Evolutionary conservation across 345 rosid genomes (phyloP), one percentile per base, ranked within the genome.

Genomic region (Lepidium sativum): DNA sequence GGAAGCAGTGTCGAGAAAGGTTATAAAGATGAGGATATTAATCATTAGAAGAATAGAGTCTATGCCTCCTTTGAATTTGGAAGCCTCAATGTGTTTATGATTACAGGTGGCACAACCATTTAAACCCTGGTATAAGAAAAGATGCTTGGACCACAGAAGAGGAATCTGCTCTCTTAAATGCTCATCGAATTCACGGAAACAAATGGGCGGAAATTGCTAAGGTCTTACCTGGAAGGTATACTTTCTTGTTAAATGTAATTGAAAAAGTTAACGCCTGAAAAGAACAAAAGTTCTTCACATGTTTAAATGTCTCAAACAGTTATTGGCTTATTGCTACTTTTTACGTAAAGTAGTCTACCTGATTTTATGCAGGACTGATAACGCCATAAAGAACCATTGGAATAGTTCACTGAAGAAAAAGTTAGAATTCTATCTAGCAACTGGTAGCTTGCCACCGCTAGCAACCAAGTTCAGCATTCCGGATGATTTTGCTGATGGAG

Each of bases 1-100:
- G 99, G 70, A 94, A 94, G 77, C 99, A 94, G 67, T 94, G 99
- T 70, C 80, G 97, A 57, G 99, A 94, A 75, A 94, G 97, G 99
- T 90, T 72, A 71, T 18, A 51, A 65, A 17, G 44, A 49, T 57
- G 38, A 50, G 29, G 21, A 32, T 33, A 20, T 33, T 18, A 12
- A 45, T 17, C 27, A 29, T 53, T 13, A 32, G 37, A 25, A 38
- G 42, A 45, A 13, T 37, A 51, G 57, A 62, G 16, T 13, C 17
- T 27, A 34, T 25, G 56, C 50, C 15, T 62, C 12, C 47, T 17
- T 54, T 63, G 48, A 14, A 2, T 54, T 33, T 53, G 54, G 68
- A 54, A 63, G 57, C 10, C 21, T 62, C 18, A 44, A 18, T 63
- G 37, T 57, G 35, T 40, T 34, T 53, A 51, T 63, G 47, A 38